Base-by-base conservation (phyloP, 2,329 filamentous ascomycete genomes). In the Fusarium brachygibbosum region DNA sequence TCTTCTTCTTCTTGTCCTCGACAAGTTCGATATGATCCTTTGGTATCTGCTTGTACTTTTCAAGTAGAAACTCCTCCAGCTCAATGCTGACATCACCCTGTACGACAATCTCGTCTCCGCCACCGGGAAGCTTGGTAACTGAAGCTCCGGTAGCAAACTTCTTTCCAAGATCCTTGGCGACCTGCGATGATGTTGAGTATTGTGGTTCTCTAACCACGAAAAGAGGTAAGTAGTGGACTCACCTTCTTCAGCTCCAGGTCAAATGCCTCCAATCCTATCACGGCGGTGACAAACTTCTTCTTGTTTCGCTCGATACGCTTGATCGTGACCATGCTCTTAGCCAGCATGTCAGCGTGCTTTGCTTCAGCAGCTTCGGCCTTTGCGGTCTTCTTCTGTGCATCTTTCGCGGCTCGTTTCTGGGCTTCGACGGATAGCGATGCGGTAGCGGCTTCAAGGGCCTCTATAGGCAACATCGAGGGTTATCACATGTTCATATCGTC, bases 281-380 rank as follows among this genome's bases (percentile, higher is more conserved):
- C 90, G 17, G 94, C 91, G 1, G 96, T 99, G 56, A 99, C 94
- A 78, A 90, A 97, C 84, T 99, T 99, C 77, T 96, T 90, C 87
- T 99, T 99, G 82, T 97, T 98, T 68, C 96, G 90, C 85, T 98
- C 96, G 74, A 99, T 96, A 28, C 96, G 93, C 87, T 98, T 98
- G 83, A 99, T 97, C 59, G 89, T 90, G 55, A 99, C 84, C 76
- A 94, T 91, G 70, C 91, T 93, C 64, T 91, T 89, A 37, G 93
- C 93, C 73, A 95, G 91, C 77, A 91, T 90, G 78, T 94, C 93
- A 25, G 90, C 90, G 69, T 94, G 90, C 78, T 94, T 93, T 68
- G 91, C 88, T 81, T 97, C 95, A 21, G 90, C 91, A 28, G 94
- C 91, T 70, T 94, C 93, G 53, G 96, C 96, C 84, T 97, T 98